phyloP scores from a whole-genome alignment of 371 early-diverging fungal genomes.

The Mortierella sp. region DNA sequence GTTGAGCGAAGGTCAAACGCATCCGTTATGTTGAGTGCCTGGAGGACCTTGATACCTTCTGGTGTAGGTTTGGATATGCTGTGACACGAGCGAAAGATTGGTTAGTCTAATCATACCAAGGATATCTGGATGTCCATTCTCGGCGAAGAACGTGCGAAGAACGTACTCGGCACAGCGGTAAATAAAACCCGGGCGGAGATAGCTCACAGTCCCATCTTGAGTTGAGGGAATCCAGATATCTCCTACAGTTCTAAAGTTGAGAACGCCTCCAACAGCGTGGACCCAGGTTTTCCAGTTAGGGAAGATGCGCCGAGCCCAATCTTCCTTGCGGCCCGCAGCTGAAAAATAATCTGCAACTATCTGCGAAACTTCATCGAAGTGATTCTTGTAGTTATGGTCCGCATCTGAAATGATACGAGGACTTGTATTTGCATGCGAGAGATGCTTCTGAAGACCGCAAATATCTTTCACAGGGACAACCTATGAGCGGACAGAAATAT shows the following conservation, averaged over 20 bases:
- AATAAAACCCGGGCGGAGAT: conserved; percentile 47
- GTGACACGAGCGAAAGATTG: background rate
- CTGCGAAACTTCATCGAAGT: conserved; percentile 60
- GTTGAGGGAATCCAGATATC: conserved; percentile 56
- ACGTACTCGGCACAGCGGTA: conserved; percentile 56
- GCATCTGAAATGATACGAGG: conserved; percentile 65
- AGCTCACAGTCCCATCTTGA: conserved; percentile 32
- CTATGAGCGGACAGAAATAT: conserved; percentile 34
- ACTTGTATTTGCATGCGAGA: conserved; percentile 64
- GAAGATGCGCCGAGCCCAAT: conserved; percentile 43
- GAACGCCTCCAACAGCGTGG: conserved; percentile 67
- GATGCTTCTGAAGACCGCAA: conserved; percentile 59
- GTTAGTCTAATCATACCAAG: too few relatives aligned
- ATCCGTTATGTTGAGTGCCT: conserved; percentile 62
- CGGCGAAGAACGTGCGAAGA: background rate
- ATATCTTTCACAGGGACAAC: conserved; percentile 71
- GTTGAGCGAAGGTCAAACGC: conserved; percentile 70
- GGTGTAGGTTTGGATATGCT: conserved; percentile 63
- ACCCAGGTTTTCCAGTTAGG: conserved; percentile 57
- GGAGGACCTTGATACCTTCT: conserved; percentile 62
- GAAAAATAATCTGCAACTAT: conserved; percentile 59
- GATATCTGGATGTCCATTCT: background rate
- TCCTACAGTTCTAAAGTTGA: conserved; percentile 71
- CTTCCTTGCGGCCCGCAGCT: conserved; percentile 36
- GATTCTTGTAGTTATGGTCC: conserved; percentile 68